Evolutionary conservation across 2,329 filamentous ascomycete species (phyloP).

Genomic region (Colletotrichum karsti): DNA sequence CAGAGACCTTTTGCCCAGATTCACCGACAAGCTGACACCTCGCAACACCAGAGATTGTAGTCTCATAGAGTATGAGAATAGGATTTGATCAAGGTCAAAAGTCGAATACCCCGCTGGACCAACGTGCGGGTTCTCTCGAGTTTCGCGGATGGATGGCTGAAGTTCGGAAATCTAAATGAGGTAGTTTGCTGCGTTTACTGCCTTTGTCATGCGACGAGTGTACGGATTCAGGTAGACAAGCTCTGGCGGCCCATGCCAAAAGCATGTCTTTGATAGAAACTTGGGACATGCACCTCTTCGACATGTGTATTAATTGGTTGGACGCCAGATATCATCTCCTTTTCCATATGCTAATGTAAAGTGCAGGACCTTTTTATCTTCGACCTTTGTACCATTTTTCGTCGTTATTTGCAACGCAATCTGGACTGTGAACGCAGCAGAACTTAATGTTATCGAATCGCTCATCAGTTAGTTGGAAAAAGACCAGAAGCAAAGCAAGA

Average conservation of each 20-base stretch:
- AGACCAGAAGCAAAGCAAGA: accelerated
- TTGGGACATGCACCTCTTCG: neutral
- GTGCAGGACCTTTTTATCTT: neutral
- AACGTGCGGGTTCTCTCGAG: neutral
- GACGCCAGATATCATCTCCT: neutral
- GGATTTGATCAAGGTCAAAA: neutral
- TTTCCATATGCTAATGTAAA: neutral
- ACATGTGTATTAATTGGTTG: neutral
- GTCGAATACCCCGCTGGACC: neutral
- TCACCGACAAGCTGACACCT: neutral
- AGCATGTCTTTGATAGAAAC: neutral
- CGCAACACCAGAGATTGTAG: neutral
- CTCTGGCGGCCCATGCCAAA: neutral
- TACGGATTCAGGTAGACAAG: neutral
- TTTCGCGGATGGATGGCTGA: neutral
- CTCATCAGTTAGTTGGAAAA: neutral
- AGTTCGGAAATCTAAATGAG: neutral
- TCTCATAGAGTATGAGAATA: neutral
- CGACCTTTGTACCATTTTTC: neutral
- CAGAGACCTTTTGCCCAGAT: too few species aligned
- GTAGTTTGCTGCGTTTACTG: neutral
- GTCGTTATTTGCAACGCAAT: neutral
- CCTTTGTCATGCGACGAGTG: neutral
- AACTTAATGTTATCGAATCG: neutral
- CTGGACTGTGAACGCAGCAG: neutral